Percentiles rank a stretch among this genome's conserved stretches.
Evolutionary conservation across 768 basidiomycete species (phyloP).

Genomic region (Termitomyces sp.): DNA sequence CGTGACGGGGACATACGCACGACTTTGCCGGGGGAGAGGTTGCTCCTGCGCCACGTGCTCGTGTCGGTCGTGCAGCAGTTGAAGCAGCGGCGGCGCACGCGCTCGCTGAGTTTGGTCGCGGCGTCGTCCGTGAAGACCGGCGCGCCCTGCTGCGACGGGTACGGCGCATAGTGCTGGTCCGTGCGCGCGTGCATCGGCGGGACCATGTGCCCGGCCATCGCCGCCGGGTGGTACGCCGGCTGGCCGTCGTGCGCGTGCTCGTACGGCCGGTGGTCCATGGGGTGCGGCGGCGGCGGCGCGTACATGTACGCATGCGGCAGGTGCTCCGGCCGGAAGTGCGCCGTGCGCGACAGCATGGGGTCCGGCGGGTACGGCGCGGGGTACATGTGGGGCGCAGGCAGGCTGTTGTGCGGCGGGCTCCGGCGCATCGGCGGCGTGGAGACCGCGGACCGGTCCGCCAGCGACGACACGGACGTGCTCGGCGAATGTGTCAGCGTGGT

Average conservation of each 20-base stretch:
- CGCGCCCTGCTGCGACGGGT: constrained; percentile 25
- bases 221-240: constrained; percentile 11
- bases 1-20: constrained; percentile 22
- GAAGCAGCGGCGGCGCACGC: constrained; percentile 73
- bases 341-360: constrained; percentile 18
- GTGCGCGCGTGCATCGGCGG: constrained; percentile 6
- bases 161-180: constrained; percentile 12
- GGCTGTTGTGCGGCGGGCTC: constrained; percentile 27
- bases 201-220: constrained; percentile 4
- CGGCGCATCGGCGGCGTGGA: constrained; percentile 52
- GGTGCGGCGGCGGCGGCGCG: constrained; percentile 19
- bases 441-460: constrained; percentile 49
- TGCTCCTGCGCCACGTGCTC: constrained; percentile 73
- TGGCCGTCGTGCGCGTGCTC: constrained; percentile 16
- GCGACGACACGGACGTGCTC: constrained; percentile 51
- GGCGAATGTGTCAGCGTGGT: constrained; percentile 55
- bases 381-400: constrained; percentile 25
- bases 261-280: constrained; percentile 20
- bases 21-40: constrained; percentile 78
- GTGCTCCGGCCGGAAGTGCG: constrained; percentile 23
- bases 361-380: constrained; percentile 29
- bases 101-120: constrained; percentile 71
- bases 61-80: constrained; percentile 85
- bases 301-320: constrained; percentile 27
- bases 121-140: constrained; percentile 65